A percentile compares a stretch with the other conserved stretches of the same genome.
Evolutionary conservation across 345 rosid genomes (phyloP).

Genomic region (Salix dunnii): DNA sequence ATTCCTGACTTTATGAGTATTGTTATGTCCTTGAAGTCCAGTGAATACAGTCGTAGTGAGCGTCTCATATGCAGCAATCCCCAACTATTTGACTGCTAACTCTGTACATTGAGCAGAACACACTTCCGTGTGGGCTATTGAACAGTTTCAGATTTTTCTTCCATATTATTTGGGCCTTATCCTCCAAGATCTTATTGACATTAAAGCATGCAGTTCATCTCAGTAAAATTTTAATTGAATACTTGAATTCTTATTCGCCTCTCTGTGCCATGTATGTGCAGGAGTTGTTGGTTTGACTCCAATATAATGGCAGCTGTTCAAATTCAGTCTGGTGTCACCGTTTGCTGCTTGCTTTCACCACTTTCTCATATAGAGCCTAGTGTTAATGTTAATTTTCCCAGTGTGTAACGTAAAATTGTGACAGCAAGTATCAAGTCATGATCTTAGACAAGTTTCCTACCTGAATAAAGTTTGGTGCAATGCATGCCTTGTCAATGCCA

Average conservation of each 20-base stretch:
- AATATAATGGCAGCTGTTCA: conserved; percentile 13
- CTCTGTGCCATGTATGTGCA: conserved; percentile 24
- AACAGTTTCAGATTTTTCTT: background rate
- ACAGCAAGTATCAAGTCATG: conserved; percentile 12
- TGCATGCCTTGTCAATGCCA: conserved; percentile 10
- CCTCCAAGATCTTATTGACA: background rate
- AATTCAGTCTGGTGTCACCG: conserved; percentile 1
- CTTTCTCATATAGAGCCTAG: conserved; percentile 14
- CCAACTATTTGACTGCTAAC: background rate
- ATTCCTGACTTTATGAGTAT: background rate
- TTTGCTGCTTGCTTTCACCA: conserved; percentile 22
- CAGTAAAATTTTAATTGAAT: background rate
- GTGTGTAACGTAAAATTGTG: conserved; percentile 13
- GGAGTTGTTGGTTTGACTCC: conserved; percentile 84
- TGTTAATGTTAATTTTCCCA: conserved; percentile 7
- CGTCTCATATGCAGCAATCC: background rate
- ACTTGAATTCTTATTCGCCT: background rate
- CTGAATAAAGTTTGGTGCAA: conserved; percentile 12
- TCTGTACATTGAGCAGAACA: background rate
- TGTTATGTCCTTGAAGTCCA: background rate
- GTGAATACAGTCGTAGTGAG: background rate
- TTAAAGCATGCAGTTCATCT: background rate
- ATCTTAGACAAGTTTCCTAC: conserved; percentile 3
- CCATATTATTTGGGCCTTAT: background rate
- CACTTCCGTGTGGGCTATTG: background rate